phyloP scores from a whole-genome alignment of 164 flowering plant genomes.

The Warburgia ugandensis region DNA sequence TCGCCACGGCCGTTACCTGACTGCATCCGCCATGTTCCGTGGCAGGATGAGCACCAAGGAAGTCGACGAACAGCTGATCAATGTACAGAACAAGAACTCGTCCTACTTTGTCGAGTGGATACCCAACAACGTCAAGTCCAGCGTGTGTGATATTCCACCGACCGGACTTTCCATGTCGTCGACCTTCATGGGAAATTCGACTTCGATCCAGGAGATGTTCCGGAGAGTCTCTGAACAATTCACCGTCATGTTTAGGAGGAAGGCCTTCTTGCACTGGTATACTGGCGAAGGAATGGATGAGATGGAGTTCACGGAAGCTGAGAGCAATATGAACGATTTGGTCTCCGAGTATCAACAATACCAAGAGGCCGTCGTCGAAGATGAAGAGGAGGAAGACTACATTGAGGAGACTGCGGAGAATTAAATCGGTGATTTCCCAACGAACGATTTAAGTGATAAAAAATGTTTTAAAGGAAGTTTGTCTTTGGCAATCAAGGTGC shows the following conservation, averaged over 20 bases:
- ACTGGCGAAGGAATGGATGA: constrained; percentile 49
- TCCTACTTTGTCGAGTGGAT: constrained; percentile 51
- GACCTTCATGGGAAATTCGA: constrained; percentile 45
- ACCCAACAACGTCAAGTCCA: constrained; percentile 48
- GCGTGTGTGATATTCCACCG: constrained; percentile 47
- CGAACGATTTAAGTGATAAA: too few species aligned
- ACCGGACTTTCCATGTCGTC: constrained; percentile 42
- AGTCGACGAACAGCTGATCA: constrained; percentile 45
- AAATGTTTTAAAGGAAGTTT: too few species aligned
- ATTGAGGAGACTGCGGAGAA: constrained; percentile 25
- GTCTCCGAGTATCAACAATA: constrained; percentile 49
- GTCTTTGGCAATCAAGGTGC: too few species aligned
- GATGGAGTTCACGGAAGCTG: constrained; percentile 42
- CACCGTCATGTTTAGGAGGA: constrained; percentile 49
- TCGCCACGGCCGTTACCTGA: constrained; percentile 17
- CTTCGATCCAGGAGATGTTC: constrained; percentile 48
- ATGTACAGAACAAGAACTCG: constrained; percentile 51
- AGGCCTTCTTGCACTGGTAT: constrained; percentile 54
- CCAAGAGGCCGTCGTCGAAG: constrained; percentile 46
- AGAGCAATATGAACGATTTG: constrained; percentile 43
- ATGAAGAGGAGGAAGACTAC: constrained; percentile 31
- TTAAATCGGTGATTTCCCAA: too few species aligned
- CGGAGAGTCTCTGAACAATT: constrained; percentile 50
- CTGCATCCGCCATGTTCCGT: constrained; percentile 29
- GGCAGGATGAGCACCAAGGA: constrained; percentile 50